phyloP scores from a whole-genome alignment of 257 asterid species.

The Anisodus tanguticus region DNA sequence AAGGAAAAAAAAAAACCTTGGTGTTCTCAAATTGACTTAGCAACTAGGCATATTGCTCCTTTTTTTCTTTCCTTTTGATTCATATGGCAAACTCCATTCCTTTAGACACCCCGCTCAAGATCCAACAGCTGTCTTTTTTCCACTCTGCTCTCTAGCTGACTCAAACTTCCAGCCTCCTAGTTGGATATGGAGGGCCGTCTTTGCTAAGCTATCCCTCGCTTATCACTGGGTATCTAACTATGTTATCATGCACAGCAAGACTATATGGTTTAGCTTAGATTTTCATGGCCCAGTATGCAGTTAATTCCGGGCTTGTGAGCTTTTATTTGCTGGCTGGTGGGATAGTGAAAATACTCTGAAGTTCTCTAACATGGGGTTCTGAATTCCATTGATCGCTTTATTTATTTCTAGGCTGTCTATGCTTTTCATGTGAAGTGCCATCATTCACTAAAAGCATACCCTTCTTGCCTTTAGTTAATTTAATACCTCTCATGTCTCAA shows the following conservation, averaged over 20 bases:
- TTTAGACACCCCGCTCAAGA: neutral
- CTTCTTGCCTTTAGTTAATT: neutral
- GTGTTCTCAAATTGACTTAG: neutral
- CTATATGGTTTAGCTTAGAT: neutral
- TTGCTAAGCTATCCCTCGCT: neutral
- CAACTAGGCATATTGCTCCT: neutral
- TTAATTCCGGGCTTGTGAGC: neutral
- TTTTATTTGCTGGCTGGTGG: neutral
- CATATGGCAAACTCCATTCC: neutral
- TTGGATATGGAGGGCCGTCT: neutral
- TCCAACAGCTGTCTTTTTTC: neutral
- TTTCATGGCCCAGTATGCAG: neutral
- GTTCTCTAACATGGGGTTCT: neutral
- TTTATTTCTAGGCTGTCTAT: neutral
- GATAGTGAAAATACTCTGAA: neutral
- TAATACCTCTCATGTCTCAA: neutral
- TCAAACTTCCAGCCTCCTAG: neutral
- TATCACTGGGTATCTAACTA: neutral
- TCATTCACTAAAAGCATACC: neutral
- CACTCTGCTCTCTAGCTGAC: neutral
- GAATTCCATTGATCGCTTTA: neutral
- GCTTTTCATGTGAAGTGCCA: conserved; percentile 5
- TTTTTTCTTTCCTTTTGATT: too few relatives aligned
- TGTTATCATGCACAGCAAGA: neutral
- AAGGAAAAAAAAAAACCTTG: neutral